A percentile compares a stretch with the other conserved stretches of the same genome.
Evolutionary conservation across 257 asterid genomes (phyloP).

Genomic region (Orobanche coerulescens): DNA sequence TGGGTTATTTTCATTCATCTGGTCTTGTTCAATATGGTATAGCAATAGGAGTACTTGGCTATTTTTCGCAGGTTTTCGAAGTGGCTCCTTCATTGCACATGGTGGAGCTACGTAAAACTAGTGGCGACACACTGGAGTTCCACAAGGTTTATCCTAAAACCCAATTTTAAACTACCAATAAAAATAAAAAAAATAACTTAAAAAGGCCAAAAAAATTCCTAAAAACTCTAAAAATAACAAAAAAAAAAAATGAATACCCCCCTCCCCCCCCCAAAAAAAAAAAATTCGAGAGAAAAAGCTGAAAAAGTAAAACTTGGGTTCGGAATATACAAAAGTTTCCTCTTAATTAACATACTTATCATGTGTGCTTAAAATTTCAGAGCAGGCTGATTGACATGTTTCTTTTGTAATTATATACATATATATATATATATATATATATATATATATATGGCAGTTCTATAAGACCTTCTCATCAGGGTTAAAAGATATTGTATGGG

Average conservation of each 20-base stretch:
- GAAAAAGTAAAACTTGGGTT: too few species aligned
- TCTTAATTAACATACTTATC: background rate
- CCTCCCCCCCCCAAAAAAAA: too few species aligned
- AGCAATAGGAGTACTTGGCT: too few species aligned
- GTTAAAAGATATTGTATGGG: slow-evolving; percentile 67
- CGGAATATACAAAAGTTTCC: too few species aligned
- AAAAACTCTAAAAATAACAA: too few species aligned
- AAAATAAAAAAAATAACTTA: too few species aligned
- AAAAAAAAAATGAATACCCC: too few species aligned
- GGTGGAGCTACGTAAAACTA: slow-evolving; percentile 77
- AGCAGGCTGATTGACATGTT: background rate
- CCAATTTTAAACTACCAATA: too few species aligned
- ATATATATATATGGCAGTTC: slow-evolving; percentile 36
- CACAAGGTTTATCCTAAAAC: slow-evolving; percentile 64
- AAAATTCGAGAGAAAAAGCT: too few species aligned
- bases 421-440: background rate
- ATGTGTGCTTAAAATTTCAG: background rate
- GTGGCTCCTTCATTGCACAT: slow-evolving; percentile 78
- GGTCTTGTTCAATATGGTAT: too few species aligned
- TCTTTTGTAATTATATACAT: background rate
- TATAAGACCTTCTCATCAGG: slow-evolving; percentile 69
- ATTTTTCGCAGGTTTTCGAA: slow-evolving; percentile 57
- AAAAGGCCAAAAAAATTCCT: too few species aligned
- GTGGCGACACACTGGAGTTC: slow-evolving; percentile 82
- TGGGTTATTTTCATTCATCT: too few species aligned